Percentiles rank a stretch among this genome's conserved stretches.
Conservation (phyloP, 805 yeast species). For the Pichia heedii region DNA sequence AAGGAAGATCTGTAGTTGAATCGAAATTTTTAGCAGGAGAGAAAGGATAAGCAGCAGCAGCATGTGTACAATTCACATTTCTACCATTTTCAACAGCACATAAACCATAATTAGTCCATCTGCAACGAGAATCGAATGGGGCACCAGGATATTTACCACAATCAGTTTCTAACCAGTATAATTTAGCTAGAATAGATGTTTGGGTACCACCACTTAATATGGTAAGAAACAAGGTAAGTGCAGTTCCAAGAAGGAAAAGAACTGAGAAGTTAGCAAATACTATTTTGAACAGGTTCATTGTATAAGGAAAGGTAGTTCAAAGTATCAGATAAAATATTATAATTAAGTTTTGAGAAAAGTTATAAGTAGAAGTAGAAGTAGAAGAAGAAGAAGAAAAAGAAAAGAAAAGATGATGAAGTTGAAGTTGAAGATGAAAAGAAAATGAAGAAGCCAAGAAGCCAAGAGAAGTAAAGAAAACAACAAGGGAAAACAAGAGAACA, state of each 20-base stretch:
- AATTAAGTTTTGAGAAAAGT: too few relatives aligned
- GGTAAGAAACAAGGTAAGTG: conserved; percentile 49
- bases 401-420: too few relatives aligned
- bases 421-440: too few relatives aligned
- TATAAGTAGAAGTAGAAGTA: too few relatives aligned
- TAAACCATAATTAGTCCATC: conserved; percentile 79
- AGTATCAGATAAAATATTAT: too few relatives aligned
- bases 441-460: too few relatives aligned
- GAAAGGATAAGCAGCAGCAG: conserved; percentile 72
- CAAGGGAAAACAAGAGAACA: too few relatives aligned
- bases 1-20: conserved; percentile 39
- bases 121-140: conserved; percentile 34
- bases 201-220: conserved; percentile 57
- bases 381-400: too few relatives aligned
- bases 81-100: conserved; percentile 35
- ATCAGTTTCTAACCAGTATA: conserved; percentile 76
- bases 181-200: conserved; percentile 41
- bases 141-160: conserved; percentile 46
- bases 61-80: conserved; percentile 41
- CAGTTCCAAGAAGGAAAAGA: conserved; percentile 28
- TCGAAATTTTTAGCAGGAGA: conserved; percentile 74
- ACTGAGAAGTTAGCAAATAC: conserved; percentile 5
- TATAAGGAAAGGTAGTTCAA: background rate
- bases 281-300: conserved; percentile 3
- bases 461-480: too few relatives aligned